Evolutionary conservation across 2,329 filamentous ascomycete genomes (phyloP).

Genomic region (Orbilia quercus): DNA sequence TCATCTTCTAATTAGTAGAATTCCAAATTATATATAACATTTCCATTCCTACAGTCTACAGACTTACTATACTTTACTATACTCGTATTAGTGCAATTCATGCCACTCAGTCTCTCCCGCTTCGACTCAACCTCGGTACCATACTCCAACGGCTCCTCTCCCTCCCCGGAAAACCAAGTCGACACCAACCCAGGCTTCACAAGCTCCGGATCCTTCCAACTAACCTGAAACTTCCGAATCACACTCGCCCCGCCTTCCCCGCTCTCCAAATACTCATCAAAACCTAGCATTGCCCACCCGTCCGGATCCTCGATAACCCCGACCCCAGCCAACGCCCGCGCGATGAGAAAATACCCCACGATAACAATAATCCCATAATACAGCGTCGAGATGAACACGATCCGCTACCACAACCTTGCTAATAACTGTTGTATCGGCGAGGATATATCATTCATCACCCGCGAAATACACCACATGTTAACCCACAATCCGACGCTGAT

Average conservation of each 20-base stretch:
- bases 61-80: too few relatives aligned
- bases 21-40: too few relatives aligned
- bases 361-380: background rate
- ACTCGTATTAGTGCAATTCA: too few relatives aligned
- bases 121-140: too few relatives aligned
- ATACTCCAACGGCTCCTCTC: too few relatives aligned
- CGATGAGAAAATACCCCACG: background rate
- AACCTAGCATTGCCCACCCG: background rate
- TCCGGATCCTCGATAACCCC: background rate
- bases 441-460: background rate
- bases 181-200: too few relatives aligned
- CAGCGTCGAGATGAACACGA: background rate
- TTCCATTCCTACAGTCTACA: too few relatives aligned
- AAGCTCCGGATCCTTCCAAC: background rate
- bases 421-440: background rate
- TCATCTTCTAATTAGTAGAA: too few relatives aligned
- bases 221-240: background rate
- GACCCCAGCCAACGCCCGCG: background rate
- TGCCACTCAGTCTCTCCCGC: too few relatives aligned
- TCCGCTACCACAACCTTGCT: background rate
- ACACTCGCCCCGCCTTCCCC: background rate
- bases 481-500: background rate
- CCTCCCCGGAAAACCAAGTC: too few relatives aligned
- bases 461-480: background rate
- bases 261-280: background rate